Conservation (phyloP, 352 stramenopile species). For the Phytophthora pinifolia region DNA sequence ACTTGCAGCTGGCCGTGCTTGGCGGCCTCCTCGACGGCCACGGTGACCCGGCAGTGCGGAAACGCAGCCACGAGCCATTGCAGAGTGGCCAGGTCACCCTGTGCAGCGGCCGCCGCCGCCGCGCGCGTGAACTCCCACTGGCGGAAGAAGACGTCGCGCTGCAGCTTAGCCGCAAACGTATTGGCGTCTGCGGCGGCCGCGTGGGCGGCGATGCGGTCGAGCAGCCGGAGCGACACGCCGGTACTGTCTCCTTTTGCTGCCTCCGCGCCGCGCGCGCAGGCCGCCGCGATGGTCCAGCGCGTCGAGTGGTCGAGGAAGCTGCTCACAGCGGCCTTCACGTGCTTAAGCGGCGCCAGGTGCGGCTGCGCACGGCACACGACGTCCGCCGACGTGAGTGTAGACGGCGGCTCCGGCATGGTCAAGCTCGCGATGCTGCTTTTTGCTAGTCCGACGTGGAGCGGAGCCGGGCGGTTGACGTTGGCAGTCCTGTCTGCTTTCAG, state of each 20-base stretch:
- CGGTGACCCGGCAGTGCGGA: conserved; percentile 27
- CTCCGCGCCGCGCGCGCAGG: conserved; percentile 11
- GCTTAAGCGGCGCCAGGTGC: conserved; percentile 27
- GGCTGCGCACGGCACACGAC: conserved; percentile 32
- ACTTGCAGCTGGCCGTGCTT: conserved; percentile 30
- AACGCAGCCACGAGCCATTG: conserved; percentile 27
- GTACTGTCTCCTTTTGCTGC: not conserved
- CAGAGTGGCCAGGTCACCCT: conserved; percentile 25
- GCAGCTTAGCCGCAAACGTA: conserved; percentile 4
- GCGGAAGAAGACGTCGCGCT: conserved; percentile 22
- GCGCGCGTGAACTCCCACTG: conserved; percentile 37
- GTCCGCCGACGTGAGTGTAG: conserved; percentile 19
- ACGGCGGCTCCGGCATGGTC: conserved; percentile 5
- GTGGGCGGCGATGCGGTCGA: conserved; percentile 25
- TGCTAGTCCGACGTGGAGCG: conserved; percentile 22
- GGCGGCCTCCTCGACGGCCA: conserved; percentile 31
- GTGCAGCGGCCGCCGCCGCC: conserved; percentile 11
- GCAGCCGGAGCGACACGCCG: conserved; percentile 16
- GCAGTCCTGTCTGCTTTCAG: conserved; percentile 23
- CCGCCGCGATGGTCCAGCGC: conserved; percentile 26
- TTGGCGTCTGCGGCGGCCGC: conserved; percentile 1
- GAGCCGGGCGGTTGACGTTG: conserved; percentile 10
- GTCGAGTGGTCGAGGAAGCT: conserved; percentile 33
- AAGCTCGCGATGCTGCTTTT: conserved; percentile 7
- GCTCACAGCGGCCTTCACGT: conserved; percentile 30